Evolutionary conservation across 2,329 filamentous ascomycete species (phyloP), one percentile per base, ranked within the genome.

Genomic region (Thelonectria rubi): DNA sequence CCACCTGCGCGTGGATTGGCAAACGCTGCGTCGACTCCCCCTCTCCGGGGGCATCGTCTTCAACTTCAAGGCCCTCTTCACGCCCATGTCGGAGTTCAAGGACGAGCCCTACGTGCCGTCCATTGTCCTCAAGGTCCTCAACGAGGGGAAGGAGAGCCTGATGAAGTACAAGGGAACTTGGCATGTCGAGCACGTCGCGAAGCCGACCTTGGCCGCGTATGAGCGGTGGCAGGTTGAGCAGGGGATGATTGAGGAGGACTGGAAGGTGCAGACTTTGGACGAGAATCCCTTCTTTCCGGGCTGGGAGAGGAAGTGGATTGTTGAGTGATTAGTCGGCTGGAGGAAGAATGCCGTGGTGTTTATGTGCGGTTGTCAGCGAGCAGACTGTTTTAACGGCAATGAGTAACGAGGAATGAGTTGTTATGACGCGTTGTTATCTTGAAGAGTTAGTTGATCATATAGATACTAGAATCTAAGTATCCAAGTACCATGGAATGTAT

Each of bases 31-130:
- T 2, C 86, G 93, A 3, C 78, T 97, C 0, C 92, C 93, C 0
- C 80, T 97, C 0, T 93, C 90, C 0, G 91, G 86, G 0, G 89
- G 85, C 0, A 80, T 97, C 1, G 85, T 93, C 0, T 97, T 97
- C 80, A 96, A 95, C 75, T 97, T 94, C 84, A 96, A 94, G 73
- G 92, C 90, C 0, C 76, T 95, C 0, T 96, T 96, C 76, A 95
- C 92, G 0, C 90, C 91, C 0, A 74, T 97, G 0, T 74, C 82
- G 0, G 87, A 90, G 65, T 88, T 96, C 59, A 80, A 85, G 2
- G 82, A 90, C 58, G 93, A 97, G 74, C 86, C 91, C 0, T 90
- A 87, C 48, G 79, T 97, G 0, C 93, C 93, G 0, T 85, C 84
- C 0, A 73, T 96, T 5, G 55, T 93, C 2, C 75, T 87, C 2